A percentile compares a stretch with the other conserved stretches of the same genome.
Conservation (phyloP, 768 basidiomycete genomes). For the Trichaptum fuscoviolaceum region DNA sequence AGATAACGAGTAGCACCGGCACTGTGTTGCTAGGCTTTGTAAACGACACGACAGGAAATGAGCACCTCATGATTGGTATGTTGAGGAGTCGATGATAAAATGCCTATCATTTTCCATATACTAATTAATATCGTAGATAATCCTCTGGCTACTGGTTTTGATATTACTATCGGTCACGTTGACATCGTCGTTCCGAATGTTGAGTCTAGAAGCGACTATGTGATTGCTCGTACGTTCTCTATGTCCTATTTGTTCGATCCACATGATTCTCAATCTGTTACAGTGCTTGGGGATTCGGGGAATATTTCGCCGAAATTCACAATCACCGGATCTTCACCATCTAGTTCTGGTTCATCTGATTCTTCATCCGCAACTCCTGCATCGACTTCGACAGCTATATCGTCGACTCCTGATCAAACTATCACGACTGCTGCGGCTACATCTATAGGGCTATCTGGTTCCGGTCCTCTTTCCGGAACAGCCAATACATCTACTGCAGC, state of each 20-base stretch:
- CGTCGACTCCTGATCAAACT: constrained; percentile 30
- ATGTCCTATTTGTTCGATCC: background rate
- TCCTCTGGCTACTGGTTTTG: constrained; percentile 30
- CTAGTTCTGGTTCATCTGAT: constrained; percentile 29
- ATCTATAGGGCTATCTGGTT: background rate
- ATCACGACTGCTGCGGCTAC: constrained; percentile 17
- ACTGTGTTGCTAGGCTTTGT: constrained; percentile 36
- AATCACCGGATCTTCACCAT: constrained; percentile 5
- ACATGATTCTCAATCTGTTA: background rate
- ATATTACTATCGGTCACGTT: constrained; percentile 26
- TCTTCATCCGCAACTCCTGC: constrained; percentile 30
- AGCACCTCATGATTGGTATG: constrained; percentile 4
- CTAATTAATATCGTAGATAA: constrained; percentile 17
- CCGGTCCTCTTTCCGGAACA: background rate
- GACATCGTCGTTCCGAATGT: constrained; percentile 32
- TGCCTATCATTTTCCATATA: background rate
- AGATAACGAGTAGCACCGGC: constrained; percentile 46
- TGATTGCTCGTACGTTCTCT: constrained; percentile 31
- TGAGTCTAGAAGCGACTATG: constrained; percentile 26
- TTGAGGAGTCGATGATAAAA: background rate
- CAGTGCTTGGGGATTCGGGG: constrained; percentile 37
- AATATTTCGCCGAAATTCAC: constrained; percentile 12
- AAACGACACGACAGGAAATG: constrained; percentile 18
- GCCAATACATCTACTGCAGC: background rate
- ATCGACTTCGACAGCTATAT: constrained; percentile 26